phyloP scores from a whole-genome alignment of 2,329 filamentous ascomycete species.

The Penicillium sp. region DNA sequence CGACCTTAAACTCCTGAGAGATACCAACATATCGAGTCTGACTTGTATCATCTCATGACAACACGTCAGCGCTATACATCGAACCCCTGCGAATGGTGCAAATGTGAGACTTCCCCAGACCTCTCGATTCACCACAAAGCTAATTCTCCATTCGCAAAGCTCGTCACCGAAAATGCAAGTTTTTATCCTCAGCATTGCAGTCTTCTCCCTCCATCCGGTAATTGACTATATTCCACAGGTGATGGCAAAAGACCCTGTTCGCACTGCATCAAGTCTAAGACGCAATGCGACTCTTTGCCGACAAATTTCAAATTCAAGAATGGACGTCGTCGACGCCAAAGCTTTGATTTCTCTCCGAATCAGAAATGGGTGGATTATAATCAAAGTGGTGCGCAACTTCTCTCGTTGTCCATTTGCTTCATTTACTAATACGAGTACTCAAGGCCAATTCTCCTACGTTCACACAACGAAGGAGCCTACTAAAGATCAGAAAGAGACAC shows the following conservation, averaged over 20 bases:
- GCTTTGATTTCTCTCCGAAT: conserved; percentile 9
- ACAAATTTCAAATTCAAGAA: conserved; percentile 12
- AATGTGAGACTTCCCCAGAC: not conserved
- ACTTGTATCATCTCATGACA: too few species aligned
- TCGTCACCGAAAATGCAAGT: conserved; percentile 11
- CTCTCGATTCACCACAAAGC: not conserved
- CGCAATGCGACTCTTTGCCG: conserved; percentile 1
- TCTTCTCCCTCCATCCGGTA: too few species aligned
- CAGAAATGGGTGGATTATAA: conserved; percentile 9
- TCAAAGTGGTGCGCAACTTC: not conserved
- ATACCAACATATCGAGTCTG: too few species aligned
- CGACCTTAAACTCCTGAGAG: too few species aligned
- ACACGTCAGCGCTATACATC: conserved; percentile 8
- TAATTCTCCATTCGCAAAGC: not conserved
- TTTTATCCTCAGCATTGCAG: not conserved
- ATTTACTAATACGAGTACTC: not conserved
- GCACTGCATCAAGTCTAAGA: conserved; percentile 8
- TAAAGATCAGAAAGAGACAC: not conserved
- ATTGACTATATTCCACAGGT: conserved; percentile 1
- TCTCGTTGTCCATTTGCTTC: not conserved
- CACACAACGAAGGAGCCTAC: not conserved
- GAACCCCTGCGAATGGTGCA: conserved; percentile 12
- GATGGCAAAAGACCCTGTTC: conserved; percentile 10
- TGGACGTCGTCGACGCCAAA: not conserved
- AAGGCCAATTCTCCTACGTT: conserved; percentile 1